A percentile compares a stretch with the other conserved stretches of the same genome.
Evolutionary conservation across 805 yeast genomes (phyloP).

Genomic region (Kazachstania psychrophila): DNA sequence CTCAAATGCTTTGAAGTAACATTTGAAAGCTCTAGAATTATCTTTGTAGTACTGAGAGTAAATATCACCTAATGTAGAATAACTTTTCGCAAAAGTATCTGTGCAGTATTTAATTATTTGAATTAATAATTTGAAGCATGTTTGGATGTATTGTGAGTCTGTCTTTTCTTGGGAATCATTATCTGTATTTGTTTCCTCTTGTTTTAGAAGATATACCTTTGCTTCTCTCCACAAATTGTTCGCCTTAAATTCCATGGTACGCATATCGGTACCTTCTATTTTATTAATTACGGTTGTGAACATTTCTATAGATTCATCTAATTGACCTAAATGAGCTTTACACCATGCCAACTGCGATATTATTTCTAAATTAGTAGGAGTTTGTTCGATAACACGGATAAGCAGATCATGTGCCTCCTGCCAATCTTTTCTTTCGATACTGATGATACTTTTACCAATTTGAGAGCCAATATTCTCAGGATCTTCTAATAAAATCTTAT

Average conservation of each 20-base stretch:
- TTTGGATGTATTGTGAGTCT: slow-evolving; percentile 28
- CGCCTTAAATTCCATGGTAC: slow-evolving; percentile 50
- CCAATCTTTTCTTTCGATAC: slow-evolving; percentile 54
- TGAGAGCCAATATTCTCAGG: slow-evolving; percentile 49
- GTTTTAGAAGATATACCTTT: slow-evolving; percentile 40
- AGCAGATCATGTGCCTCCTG: slow-evolving; percentile 47
- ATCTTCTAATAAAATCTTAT: slow-evolving; percentile 42
- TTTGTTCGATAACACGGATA: slow-evolving; percentile 37
- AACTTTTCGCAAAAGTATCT: slow-evolving; percentile 66
- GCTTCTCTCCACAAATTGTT: slow-evolving; percentile 66
- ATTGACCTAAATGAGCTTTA: slow-evolving; percentile 43
- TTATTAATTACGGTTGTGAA: slow-evolving; percentile 21
- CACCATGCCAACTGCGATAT: slow-evolving; percentile 74
- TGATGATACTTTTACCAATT: slow-evolving; percentile 75
- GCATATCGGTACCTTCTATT: slow-evolving; percentile 43
- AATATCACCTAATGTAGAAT: slow-evolving; percentile 70
- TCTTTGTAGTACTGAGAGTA: slow-evolving; percentile 54
- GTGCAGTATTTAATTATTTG: slow-evolving; percentile 53
- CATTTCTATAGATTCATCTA: slow-evolving; percentile 36
- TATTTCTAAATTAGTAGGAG: slow-evolving; percentile 51
- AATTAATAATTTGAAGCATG: slow-evolving; percentile 51
- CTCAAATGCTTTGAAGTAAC: slow-evolving; percentile 85
- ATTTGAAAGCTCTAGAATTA: slow-evolving; percentile 62
- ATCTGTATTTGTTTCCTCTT: slow-evolving; percentile 13
- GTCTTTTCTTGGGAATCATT: slow-evolving; percentile 5